Base-by-base conservation (phyloP, 1,139 yeast species). In the Magnusiomyces paraingens region DNA sequence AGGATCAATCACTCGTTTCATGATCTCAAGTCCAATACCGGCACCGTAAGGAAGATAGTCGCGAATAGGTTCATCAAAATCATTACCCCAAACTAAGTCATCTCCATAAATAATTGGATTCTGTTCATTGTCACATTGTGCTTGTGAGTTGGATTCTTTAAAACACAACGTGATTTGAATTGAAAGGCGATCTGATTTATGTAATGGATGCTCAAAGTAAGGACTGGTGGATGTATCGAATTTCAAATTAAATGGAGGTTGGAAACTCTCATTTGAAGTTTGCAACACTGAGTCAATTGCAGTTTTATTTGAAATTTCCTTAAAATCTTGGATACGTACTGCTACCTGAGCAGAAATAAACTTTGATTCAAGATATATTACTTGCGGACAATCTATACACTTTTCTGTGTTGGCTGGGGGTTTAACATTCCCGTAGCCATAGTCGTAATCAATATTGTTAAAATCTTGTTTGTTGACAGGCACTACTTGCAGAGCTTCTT, bases 51-150 rank as follows among this genome's bases (percentile, higher is more conserved):
- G 93, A 12, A 85, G 76, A 55, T 75, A 73, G 55, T 83, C 83
- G 45, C 75, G 71, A 46, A 85, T 79, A 0, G 89, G 84, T 36
- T 73, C 68, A 21, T 76, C 80, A 65, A 83, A 83, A 64, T 85
- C 91, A 63, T 85, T 85, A 1, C 91, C 91, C 70, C 82, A 84
- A 14, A 81, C 60, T 52, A 84, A 68, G 15, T 76, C 76, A 48
- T 77, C 73, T 0, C 86, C 88, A 38, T 64, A 62, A 18, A 82
- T 73, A 38, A 73, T 71, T 17, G 58, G 56, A n/a, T 47, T 39
- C 12, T 29, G 29, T n/a, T 14, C n/a, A 14, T 21, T 18, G 10
- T 14, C 26, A 12, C 14, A 6, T 5, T 12, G 12, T 1, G 41
- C 41, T 12, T 15, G 36, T 2, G 22, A 17, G 6, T 15, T 20